Evolutionary conservation across 495 filamentous ascomycete genomes (phyloP), one percentile per base, ranked within the genome.

Genomic region (Xylaria acuta): DNA sequence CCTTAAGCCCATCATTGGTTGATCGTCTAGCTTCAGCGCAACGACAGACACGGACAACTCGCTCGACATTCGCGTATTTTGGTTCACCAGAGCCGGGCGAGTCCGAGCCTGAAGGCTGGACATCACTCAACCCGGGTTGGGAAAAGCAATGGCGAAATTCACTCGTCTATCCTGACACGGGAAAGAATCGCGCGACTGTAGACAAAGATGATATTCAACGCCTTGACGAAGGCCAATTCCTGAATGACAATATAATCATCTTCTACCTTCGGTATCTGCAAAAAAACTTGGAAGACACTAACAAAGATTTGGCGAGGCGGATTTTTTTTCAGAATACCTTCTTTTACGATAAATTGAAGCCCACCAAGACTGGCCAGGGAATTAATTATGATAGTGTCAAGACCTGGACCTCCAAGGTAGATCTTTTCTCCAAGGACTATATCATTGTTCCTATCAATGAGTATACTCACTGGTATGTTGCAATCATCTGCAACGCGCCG

Each of bases 371-470:
- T 67, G 85, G 71, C 54, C 75, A 82, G 69, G 84, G 82, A 0
- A 91, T 94, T 78, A 94, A 95, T 74, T 95, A 95, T 76, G 87
- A 90, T 32, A 92, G 89, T 20, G 94, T 99, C 41, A 87, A 94
- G 77, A 90, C 90, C 68, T 99, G 96, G 96, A 98, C 97, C 0
- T 83, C 92, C 8, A 93, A 89, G 74, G 89, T 96, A 3, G 92
- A 99, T 77, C 80, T 98, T 16, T 93, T 98, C 76, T 87, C 86
- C 34, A 93, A 93, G 72, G 93, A 97, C 77, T 98, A 93, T 77
- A 89, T 98, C 53, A 86, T 98, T 5, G 92, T 99, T 20, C 96
- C 96, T 0, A 92, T 99, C 79, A 95, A 97, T 77, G 93, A 98
- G 74, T 81, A 87, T 76, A 82, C 83, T 25, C 96, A 99, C 79